Evolutionary conservation across 768 basidiomycete genomes (phyloP).

Genomic region (Mycena rosella): DNA sequence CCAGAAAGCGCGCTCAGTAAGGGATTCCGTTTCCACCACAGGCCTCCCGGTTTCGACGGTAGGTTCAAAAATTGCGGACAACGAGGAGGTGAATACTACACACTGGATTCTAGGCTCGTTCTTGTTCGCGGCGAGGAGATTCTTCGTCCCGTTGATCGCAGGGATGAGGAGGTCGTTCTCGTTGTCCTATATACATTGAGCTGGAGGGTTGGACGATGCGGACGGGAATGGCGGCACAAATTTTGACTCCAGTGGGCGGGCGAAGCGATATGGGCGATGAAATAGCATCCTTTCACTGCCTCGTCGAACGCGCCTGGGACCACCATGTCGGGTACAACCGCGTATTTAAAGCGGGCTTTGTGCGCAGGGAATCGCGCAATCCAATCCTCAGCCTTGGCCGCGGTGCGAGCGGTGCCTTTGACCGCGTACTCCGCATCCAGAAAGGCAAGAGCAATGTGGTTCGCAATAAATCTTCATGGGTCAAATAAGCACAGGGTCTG

Average conservation of each 20-base stretch:
- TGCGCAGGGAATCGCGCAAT: conserved; percentile 48
- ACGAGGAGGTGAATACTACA: conserved; percentile 55
- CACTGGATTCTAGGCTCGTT: conserved; percentile 56
- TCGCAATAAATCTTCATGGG: conserved; percentile 45
- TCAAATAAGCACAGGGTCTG: background rate
- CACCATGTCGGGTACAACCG: conserved; percentile 58
- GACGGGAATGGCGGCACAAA: background rate
- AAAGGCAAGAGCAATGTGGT: conserved; percentile 45
- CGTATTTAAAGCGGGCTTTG: conserved; percentile 50
- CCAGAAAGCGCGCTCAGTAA: conserved; percentile 41
- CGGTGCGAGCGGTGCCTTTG: conserved; percentile 55
- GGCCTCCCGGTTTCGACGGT: background rate
- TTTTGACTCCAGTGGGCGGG: conserved; percentile 40
- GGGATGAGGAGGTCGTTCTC: conserved; percentile 21
- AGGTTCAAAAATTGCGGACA: conserved; percentile 45
- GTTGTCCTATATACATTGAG: conserved; percentile 20
- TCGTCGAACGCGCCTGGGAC: conserved; percentile 55
- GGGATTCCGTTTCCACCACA: conserved; percentile 34
- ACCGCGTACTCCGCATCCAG: conserved; percentile 51
- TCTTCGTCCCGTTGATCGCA: conserved; percentile 39
- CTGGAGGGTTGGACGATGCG: background rate
- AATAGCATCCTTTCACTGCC: conserved; percentile 60
- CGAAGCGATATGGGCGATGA: conserved; percentile 50
- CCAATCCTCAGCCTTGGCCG: conserved; percentile 57
- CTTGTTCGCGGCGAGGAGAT: conserved; percentile 53